Evolutionary conservation across 2,329 filamentous ascomycete genomes (phyloP), one percentile per base, ranked within the genome.

Genomic region (Plectosphaerella cucumerina): DNA sequence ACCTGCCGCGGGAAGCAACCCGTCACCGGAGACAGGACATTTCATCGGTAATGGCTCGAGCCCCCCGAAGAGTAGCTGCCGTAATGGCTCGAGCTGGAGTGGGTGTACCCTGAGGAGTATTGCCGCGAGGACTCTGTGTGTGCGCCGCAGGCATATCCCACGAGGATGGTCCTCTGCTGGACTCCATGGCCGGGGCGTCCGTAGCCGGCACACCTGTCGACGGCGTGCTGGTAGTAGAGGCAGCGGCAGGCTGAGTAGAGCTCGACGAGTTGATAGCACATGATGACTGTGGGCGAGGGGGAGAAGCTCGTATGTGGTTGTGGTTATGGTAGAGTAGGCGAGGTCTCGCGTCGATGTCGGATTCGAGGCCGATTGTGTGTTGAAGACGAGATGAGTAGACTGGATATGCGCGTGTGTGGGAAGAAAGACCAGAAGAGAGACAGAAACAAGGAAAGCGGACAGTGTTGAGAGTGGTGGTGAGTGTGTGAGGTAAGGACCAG

Each of bases 201-300:
- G 65, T 90, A 90, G 34, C 82, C 77, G 46, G 84, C 76, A 66
- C 91, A 96, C 54, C 88, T 87, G 64, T 96, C 91, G 60, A 96
- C 79, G 45, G 89, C 85, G 67, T 96, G 92, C 63, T 86, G 80
- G 75, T 93, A 90, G 76, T 96, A 95, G 60, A 93, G 78, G 71
- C 91, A 96, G 57, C 85, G 82, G 78, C 91, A 96, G 50, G 87
- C 89, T 50, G 90, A 85, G 75, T 91, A 96, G 53, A 89, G 80
- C 70, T 96, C 91, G 61, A 93, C 76, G 55, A 96, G 72, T 72
- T 92, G 89, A 64, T 90, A 92, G 65, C 91, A 96, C 91, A 96
- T 96, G 55, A 58, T 76, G 67, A 51, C 26, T 45, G 23, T 22
- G 15, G 31, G 39, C 14, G 35, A 22, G 31, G 49, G 45, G 39